Evolutionary conservation across 2,329 filamentous ascomycete species (phyloP).

Genomic region (Penicillium sp.): DNA sequence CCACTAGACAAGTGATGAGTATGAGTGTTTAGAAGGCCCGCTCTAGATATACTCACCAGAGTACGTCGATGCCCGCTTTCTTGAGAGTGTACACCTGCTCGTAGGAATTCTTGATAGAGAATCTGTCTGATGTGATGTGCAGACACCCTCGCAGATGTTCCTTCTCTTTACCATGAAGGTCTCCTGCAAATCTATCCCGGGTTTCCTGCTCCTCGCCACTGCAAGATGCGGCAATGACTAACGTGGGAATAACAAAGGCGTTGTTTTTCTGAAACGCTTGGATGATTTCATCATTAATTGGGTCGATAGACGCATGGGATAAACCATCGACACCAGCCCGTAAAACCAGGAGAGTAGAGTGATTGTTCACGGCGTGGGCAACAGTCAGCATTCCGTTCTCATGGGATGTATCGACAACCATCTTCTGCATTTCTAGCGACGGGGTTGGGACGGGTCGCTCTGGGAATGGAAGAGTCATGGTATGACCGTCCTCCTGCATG

Average conservation of each 20-base stretch:
- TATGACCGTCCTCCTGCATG: conserved; percentile 19
- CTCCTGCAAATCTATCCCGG: conserved; percentile 11
- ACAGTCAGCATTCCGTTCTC: conserved; percentile 12
- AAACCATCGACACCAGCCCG: conserved; percentile 15
- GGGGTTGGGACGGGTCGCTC: conserved; percentile 14
- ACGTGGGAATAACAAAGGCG: conserved; percentile 15
- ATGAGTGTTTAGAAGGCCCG: not conserved
- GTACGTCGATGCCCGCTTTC: conserved; percentile 17
- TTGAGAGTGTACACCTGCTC: conserved; percentile 16
- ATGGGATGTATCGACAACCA: conserved; percentile 15
- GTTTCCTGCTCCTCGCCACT: conserved; percentile 18
- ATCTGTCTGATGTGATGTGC: conserved; percentile 12
- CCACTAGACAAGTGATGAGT: conserved; percentile 9
- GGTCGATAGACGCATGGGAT: conserved; percentile 15
- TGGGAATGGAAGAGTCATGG: conserved; percentile 14
- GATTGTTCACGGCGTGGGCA: conserved; percentile 16
- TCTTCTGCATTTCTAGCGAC: conserved; percentile 16
- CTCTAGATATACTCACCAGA: conserved; percentile 5
- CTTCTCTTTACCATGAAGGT: conserved; percentile 9
- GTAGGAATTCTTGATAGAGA: conserved; percentile 12
- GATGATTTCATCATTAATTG: conserved; percentile 15
- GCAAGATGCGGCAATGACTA: conserved; percentile 9
- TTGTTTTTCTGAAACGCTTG: conserved; percentile 19
- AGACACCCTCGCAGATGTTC: conserved; percentile 15
- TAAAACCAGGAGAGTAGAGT: conserved; percentile 14